phyloP scores from a whole-genome alignment of 345 rosid species.

The Eucalyptus polybractea region DNA sequence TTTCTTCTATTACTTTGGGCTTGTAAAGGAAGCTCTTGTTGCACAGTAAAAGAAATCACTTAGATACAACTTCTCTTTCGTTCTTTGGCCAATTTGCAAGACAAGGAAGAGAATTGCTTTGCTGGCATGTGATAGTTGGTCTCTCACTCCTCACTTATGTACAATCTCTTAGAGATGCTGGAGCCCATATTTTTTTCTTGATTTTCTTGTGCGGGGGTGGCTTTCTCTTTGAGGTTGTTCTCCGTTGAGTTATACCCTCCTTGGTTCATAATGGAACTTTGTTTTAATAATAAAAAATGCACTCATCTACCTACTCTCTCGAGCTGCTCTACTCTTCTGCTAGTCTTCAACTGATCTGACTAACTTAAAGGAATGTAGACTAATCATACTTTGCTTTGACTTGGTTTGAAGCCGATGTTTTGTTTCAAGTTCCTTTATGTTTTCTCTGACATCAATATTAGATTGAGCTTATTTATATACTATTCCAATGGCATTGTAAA shows the following conservation, averaged over 20 bases:
- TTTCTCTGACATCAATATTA: not conserved
- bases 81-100: not conserved
- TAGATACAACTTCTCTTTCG: not conserved
- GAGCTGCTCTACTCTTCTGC: not conserved
- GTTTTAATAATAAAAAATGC: not conserved
- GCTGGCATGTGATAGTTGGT: not conserved
- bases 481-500: not conserved
- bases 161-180: not conserved
- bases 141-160: not conserved
- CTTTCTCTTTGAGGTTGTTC: not conserved
- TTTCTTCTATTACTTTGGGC: not conserved
- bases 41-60: not conserved
- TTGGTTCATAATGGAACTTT: not conserved
- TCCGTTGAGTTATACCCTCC: not conserved
- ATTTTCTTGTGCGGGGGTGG: not conserved
- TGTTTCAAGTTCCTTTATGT: not conserved
- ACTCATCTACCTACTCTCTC: not conserved
- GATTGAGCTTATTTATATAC: not conserved
- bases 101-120: not conserved
- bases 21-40: not conserved
- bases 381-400: not conserved
- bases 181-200: not conserved
- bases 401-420: not conserved
- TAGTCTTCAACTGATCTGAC: not conserved
- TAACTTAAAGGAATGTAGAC: not conserved